Evolutionary conservation across 805 yeast genomes (phyloP).

Genomic region (Zygoascus bituminiphila): DNA sequence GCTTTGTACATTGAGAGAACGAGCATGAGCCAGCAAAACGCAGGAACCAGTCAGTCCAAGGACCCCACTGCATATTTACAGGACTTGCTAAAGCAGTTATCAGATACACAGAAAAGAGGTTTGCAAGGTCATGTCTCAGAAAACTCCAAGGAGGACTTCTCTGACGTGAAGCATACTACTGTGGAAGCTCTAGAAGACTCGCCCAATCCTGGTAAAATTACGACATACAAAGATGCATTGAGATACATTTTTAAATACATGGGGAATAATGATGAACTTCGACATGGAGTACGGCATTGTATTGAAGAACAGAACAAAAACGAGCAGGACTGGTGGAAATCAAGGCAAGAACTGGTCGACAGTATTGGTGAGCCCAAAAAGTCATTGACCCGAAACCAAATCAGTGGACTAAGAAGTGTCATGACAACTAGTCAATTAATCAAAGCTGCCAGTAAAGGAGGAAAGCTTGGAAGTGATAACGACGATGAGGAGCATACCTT

Average conservation of each 20-base stretch:
- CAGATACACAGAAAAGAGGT: conserved; percentile 7
- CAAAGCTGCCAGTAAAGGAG: background rate
- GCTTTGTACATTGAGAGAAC: too few species aligned
- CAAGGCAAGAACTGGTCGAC: background rate
- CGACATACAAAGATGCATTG: conserved; percentile 15
- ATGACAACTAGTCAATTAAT: background rate
- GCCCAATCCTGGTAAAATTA: conserved; percentile 13
- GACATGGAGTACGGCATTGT: conserved; percentile 10
- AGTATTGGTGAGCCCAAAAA: background rate
- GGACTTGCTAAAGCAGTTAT: conserved; percentile 6
- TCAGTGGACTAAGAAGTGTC: background rate
- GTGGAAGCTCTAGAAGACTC: background rate
- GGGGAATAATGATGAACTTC: conserved; percentile 8
- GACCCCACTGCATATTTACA: conserved; percentile 1
- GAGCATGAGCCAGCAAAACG: too few species aligned
- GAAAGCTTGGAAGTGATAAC: background rate
- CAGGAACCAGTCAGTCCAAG: too few species aligned
- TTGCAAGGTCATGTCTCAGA: background rate
- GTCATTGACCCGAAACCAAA: background rate
- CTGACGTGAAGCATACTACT: background rate
- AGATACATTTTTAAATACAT: conserved; percentile 15
- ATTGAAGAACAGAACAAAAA: conserved; percentile 14
- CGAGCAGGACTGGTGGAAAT: conserved; percentile 15
- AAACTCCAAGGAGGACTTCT: background rate
- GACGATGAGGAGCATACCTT: background rate